Evolutionary conservation across 2,329 filamentous ascomycete genomes (phyloP), one percentile per base, ranked within the genome.

Genomic region (Hypomyces perniciosus): DNA sequence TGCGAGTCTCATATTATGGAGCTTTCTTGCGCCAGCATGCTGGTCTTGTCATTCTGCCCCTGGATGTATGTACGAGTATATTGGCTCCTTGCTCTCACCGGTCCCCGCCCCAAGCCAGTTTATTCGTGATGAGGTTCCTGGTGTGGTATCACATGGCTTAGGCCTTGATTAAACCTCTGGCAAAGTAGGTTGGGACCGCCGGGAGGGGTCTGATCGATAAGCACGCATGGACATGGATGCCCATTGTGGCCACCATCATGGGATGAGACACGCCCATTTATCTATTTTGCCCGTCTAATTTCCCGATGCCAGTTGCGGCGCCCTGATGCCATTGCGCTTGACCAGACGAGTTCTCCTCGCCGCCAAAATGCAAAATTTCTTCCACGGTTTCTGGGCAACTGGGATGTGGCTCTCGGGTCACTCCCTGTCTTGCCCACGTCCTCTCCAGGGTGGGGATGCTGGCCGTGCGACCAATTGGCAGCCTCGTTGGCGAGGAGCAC

Each of bases 81-180:
- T 35, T 26, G 37, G 53, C 54, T 45, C 49, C 42, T 37, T 44
- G 29, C 38, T 31, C 46, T 60, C 58, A 61, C 59, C 59, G 59
- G 57, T 59, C 57, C 54, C 58, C 59, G 51, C 57, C 53, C 40
- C 29, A 37, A 43, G 40, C 37, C 51, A 27, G 43, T 53, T 49
- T 42, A 12, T 42, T 35, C 42, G 47, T 35, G 48, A 47, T n/a
- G 41, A 46, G 33, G 37, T 44, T 39, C 39, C 13, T 28, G 38
- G 52, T 51, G 52, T 51, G 52, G 52, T 54, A 44, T 30, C 52
- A 54, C 52, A 39, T 40, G 41, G 34, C 28, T n/a, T 44, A 45
- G 35, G 35, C 40, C 42, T 34, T 45, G 50, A 20, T 44, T 34
- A 43, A 34, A 26, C 37, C 27, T 13, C 20, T 28, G 30, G 12